Evolutionary conservation across 495 filamentous ascomycete species (phyloP).

Genomic region (Penicillium silybi): DNA sequence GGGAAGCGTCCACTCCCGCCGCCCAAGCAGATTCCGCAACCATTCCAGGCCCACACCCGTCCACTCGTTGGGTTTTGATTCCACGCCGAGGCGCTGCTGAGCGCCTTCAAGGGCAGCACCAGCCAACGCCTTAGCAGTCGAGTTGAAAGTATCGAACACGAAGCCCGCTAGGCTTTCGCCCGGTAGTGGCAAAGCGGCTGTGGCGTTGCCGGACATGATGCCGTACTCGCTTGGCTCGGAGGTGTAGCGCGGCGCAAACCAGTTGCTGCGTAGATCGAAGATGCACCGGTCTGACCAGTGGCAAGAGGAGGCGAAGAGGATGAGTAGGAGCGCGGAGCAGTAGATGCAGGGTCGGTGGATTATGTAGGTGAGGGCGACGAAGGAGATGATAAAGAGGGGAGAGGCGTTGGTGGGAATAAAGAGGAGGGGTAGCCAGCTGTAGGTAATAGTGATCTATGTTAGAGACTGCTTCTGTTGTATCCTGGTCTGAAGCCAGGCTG

Average conservation of each 20-base stretch:
- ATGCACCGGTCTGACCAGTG: constrained; percentile 90
- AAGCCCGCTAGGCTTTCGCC: constrained; percentile 41
- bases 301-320: constrained; percentile 84
- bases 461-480: neutral
- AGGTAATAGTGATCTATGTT: constrained; percentile 38
- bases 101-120: constrained; percentile 62
- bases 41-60: constrained; percentile 80
- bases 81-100: constrained; percentile 39
- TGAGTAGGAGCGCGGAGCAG: constrained; percentile 83
- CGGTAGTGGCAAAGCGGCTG: constrained; percentile 15
- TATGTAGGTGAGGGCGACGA: constrained; percentile 85
- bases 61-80: constrained; percentile 51
- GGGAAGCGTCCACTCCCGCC: constrained; percentile 75
- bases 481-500: neutral
- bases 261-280: constrained; percentile 78
- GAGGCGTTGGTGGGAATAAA: constrained; percentile 66
- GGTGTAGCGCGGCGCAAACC: constrained; percentile 67
- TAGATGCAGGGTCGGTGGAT: constrained; percentile 87
- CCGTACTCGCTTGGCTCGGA: constrained; percentile 21
- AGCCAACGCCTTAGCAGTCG: constrained; percentile 61
- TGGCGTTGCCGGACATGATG: constrained; percentile 17
- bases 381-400: constrained; percentile 82
- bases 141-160: constrained; percentile 61
- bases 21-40: constrained; percentile 70
- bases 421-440: constrained; percentile 41